phyloP scores from a whole-genome alignment of 345 rosid genomes.

The Gossypium rotundifolium region DNA sequence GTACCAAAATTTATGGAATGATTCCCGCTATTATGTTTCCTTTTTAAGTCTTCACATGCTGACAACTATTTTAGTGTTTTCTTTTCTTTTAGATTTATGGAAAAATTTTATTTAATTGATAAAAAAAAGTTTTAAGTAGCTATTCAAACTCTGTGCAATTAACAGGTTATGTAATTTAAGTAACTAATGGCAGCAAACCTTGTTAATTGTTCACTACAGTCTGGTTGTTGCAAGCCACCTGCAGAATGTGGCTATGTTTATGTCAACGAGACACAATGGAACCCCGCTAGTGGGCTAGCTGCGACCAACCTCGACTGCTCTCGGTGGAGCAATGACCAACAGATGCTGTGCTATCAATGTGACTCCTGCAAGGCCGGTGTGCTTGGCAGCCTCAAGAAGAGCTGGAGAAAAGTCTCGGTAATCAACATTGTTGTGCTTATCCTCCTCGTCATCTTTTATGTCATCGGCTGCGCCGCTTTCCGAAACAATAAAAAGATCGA shows the following conservation, averaged over 20 bases:
- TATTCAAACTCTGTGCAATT: neutral
- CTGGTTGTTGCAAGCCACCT: conserved; percentile 97
- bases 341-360: conserved; percentile 62
- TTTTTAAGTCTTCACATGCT: neutral
- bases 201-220: conserved; percentile 32
- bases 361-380: conserved; percentile 93
- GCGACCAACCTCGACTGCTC: conserved; percentile 50
- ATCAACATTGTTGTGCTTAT: conserved; percentile 72
- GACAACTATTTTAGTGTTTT: neutral
- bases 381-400: conserved; percentile 71
- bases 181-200: neutral
- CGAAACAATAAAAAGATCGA: conserved; percentile 75
- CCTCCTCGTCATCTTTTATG: conserved; percentile 71
- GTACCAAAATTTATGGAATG: neutral
- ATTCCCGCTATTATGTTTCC: neutral
- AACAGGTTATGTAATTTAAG: neutral
- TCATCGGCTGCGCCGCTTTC: conserved; percentile 67
- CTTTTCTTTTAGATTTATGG: neutral
- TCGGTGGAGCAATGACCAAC: conserved; percentile 70
- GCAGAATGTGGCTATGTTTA: conserved; percentile 67
- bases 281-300: conserved; percentile 26
- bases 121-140: too few relatives aligned
- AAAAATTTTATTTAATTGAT: too few relatives aligned
- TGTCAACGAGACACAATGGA: conserved; percentile 71
- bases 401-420: conserved; percentile 93